A percentile compares a stretch with the other conserved stretches of the same genome.
Conservation (phyloP, 1,139 yeast species). For the Geotrichum macrosporum region DNA sequence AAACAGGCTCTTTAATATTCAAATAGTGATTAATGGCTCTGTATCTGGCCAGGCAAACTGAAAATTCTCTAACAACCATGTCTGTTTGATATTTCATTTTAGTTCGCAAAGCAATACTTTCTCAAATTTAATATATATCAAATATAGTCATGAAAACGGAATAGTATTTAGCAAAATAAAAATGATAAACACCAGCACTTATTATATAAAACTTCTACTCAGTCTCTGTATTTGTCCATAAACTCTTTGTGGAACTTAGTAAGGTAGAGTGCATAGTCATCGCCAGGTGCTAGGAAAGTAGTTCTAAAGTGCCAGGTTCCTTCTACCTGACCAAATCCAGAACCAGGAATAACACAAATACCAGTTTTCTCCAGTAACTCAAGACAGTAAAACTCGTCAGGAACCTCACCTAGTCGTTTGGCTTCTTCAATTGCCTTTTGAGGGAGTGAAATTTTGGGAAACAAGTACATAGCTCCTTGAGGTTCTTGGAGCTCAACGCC, state of each 20-base stretch:
- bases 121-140: too few relatives aligned
- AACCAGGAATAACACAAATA: slow-evolving; percentile 94
- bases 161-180: too few relatives aligned
- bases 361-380: slow-evolving; percentile 83
- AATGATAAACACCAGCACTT: too few relatives aligned
- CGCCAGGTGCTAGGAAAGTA: slow-evolving; percentile 92
- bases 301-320: slow-evolving; percentile 92
- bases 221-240: slow-evolving; percentile 49
- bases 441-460: slow-evolving; percentile 70
- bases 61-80: too few relatives aligned
- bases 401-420: slow-evolving; percentile 45
- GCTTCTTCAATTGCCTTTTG: slow-evolving; percentile 61
- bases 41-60: too few relatives aligned
- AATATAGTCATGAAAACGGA: too few relatives aligned
- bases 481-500: slow-evolving; percentile 84
- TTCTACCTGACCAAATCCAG: slow-evolving; percentile 88
- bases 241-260: slow-evolving; percentile 68
- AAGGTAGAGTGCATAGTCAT: slow-evolving; percentile 79
- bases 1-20: too few relatives aligned
- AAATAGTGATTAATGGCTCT: too few relatives aligned
- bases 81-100: too few relatives aligned
- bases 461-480: slow-evolving; percentile 95
- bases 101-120: too few relatives aligned
- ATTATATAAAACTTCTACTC: too few relatives aligned
- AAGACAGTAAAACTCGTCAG: slow-evolving; percentile 86